Percentiles rank a stretch among this genome's conserved stretches.
phyloP scores from a whole-genome alignment of 192 early-diverging fungal species.

The Lobosporangium transversale region DNA sequence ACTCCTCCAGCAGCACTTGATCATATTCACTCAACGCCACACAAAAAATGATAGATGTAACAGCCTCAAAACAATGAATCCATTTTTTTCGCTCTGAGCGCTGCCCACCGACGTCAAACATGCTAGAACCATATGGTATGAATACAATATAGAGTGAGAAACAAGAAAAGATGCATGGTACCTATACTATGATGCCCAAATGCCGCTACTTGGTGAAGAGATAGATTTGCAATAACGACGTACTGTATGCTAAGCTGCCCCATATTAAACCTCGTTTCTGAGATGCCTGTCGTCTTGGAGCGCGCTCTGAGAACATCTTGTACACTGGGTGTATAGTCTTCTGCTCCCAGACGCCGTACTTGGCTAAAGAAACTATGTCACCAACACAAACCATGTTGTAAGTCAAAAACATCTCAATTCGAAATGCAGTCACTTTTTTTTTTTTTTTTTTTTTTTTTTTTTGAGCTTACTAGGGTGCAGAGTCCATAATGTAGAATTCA shows the following conservation, averaged over 20 bases:
- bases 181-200: neutral
- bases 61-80: constrained; percentile 89
- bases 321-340: constrained; percentile 90
- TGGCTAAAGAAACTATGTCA: constrained; percentile 86
- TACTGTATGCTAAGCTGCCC: constrained; percentile 89
- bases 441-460: neutral
- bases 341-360: constrained; percentile 83
- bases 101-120: constrained; percentile 92
- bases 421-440: neutral
- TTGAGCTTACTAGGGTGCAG: constrained; percentile 82
- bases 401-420: neutral
- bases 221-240: constrained; percentile 21
- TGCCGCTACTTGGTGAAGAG: too few relatives aligned
- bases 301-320: constrained; percentile 96
- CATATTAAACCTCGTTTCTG: constrained; percentile 94
- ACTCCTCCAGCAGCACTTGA: constrained; percentile 89
- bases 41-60: constrained; percentile 94
- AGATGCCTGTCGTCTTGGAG: constrained; percentile 97
- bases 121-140: too few relatives aligned
- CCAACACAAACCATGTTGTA: too few relatives aligned
- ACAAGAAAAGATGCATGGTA: neutral
- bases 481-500: constrained; percentile 93
- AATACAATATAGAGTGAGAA: too few relatives aligned
- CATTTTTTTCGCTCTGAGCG: constrained; percentile 87
- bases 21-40: constrained; percentile 94